phyloP scores from a whole-genome alignment of 1,284 basidiomycete species.

The Porodaedalea pini region DNA sequence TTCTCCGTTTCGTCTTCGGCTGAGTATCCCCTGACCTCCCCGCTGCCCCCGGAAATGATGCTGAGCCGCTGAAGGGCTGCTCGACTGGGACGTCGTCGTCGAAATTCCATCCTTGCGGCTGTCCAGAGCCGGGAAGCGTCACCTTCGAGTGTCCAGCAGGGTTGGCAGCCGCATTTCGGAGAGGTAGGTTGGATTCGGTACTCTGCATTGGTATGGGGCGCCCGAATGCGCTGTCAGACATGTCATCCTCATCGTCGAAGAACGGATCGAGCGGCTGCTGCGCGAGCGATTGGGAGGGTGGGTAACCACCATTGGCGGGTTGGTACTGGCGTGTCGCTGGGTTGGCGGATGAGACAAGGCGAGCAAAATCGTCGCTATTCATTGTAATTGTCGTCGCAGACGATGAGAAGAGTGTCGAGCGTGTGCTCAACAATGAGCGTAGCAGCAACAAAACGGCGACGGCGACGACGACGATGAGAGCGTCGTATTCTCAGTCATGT shows the following conservation, averaged over 20 bases:
- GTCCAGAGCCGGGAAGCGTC: slow-evolving; percentile 38
- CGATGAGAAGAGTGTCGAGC: slow-evolving; percentile 5
- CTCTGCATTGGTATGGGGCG: slow-evolving; percentile 56
- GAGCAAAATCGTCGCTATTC: slow-evolving; percentile 66
- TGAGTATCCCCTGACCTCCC: slow-evolving; percentile 18
- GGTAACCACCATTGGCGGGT: slow-evolving; percentile 51
- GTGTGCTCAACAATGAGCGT: not conserved
- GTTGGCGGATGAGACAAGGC: slow-evolving; percentile 68
- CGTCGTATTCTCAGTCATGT: not conserved
- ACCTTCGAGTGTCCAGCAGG: slow-evolving; percentile 57
- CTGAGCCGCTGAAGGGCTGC: slow-evolving; percentile 43
- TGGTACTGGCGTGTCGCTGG: slow-evolving; percentile 59
- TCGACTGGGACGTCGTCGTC: slow-evolving; percentile 54
- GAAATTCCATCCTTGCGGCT: slow-evolving; percentile 68
- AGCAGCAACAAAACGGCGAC: not conserved
- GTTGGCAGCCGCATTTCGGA: slow-evolving; percentile 53
- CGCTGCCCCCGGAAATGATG: slow-evolving; percentile 37
- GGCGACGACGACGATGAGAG: slow-evolving; percentile 5
- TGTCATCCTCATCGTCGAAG: slow-evolving; percentile 74
- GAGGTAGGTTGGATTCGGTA: slow-evolving; percentile 64
- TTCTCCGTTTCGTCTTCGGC: slow-evolving; percentile 30
- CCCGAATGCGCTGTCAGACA: slow-evolving; percentile 63
- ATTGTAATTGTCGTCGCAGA: slow-evolving; percentile 32
- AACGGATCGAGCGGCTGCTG: slow-evolving; percentile 69
- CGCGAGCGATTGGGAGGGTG: slow-evolving; percentile 40